phyloP scores from a whole-genome alignment of 176 grass and related monocot genomes.

The Bonia amplexicaulis region DNA sequence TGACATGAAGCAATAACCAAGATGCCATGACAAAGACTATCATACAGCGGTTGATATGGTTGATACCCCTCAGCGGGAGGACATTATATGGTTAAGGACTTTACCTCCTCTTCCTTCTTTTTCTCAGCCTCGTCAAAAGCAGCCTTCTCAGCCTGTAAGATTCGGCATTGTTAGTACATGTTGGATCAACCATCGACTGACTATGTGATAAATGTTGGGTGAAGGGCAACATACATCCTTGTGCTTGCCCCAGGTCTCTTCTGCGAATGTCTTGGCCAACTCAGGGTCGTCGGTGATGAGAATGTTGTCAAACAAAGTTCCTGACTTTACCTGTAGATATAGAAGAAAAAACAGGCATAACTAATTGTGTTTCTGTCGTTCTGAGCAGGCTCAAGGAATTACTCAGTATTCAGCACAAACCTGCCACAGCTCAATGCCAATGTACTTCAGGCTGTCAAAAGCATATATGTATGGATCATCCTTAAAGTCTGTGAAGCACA shows the following conservation, averaged over 20 bases:
- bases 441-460: constrained; percentile 74
- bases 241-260: constrained; percentile 75
- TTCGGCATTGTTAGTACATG: not conserved
- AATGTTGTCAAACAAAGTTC: constrained; percentile 89
- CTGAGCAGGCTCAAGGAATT: not conserved
- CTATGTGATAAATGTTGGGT: not conserved
- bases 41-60: not conserved
- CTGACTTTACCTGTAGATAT: constrained; percentile 74
- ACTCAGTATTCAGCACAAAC: constrained; percentile 9
- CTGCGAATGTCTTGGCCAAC: constrained; percentile 70
- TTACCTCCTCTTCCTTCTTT: constrained; percentile 84
- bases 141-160: constrained; percentile 79
- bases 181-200: not conserved
- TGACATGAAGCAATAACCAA: not conserved
- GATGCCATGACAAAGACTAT: not conserved
- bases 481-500: constrained; percentile 73
- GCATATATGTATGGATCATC: constrained; percentile 79
- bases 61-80: not conserved
- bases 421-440: constrained; percentile 99
- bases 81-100: constrained; percentile 1
- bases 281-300: constrained; percentile 72
- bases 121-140: constrained; percentile 92
- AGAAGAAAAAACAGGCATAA: not conserved
- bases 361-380: not conserved
- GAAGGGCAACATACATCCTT: constrained; percentile 58